phyloP scores from a whole-genome alignment of 1,284 basidiomycete genomes.

The Boletus sp. region DNA sequence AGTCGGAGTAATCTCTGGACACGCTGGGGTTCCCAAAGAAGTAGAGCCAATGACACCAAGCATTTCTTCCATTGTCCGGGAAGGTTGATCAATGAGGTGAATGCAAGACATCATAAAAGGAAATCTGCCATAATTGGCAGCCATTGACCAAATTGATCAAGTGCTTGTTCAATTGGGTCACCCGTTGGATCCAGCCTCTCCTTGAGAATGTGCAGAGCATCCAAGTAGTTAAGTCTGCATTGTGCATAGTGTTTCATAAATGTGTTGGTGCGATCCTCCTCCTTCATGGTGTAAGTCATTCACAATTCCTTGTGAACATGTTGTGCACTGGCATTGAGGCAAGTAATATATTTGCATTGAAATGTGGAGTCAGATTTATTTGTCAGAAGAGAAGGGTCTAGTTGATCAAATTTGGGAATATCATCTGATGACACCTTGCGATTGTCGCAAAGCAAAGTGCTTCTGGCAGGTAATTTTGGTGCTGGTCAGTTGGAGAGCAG shows the following conservation, averaged over 20 bases:
- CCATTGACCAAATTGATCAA: too few relatives aligned
- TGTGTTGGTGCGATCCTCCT: not conserved
- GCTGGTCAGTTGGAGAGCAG: not conserved
- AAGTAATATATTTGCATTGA: not conserved
- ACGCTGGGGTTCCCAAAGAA: too few relatives aligned
- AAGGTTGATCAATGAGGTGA: too few relatives aligned
- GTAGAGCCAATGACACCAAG: too few relatives aligned
- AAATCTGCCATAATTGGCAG: too few relatives aligned
- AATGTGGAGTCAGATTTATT: not conserved
- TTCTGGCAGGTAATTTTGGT: not conserved
- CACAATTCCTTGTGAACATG: too few relatives aligned
- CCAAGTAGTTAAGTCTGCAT: not conserved
- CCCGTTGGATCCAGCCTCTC: too few relatives aligned
- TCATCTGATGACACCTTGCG: not conserved
- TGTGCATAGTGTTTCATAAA: not conserved
- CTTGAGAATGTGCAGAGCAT: not conserved
- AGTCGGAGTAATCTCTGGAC: too few relatives aligned
- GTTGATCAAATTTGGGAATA: not conserved
- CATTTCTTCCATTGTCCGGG: too few relatives aligned
- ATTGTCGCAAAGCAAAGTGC: not conserved
- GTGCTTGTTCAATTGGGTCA: not conserved
- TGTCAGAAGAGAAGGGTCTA: not conserved
- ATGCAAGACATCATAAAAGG: too few relatives aligned
- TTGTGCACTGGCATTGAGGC: not conserved
- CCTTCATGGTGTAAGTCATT: accelerated